These are phyloP conservation scores for Aureobasidium pullulans DNA, from an alignment of 2,329 filamentous ascomycete genomes.

Conservation along the genomic window DNA sequence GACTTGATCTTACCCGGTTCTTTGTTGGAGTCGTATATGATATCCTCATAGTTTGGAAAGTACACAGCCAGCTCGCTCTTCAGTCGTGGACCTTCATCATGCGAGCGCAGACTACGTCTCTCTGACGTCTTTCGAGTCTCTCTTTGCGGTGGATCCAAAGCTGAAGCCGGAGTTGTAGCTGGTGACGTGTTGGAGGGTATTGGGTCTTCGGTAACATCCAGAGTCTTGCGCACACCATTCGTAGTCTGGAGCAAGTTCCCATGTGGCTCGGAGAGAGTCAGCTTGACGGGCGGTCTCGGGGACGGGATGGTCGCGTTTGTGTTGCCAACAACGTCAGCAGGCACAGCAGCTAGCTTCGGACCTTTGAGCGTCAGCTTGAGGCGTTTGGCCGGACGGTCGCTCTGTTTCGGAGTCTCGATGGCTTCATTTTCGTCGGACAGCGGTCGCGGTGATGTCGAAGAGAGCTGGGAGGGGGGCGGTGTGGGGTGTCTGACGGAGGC, in stretches of 20 bases:
- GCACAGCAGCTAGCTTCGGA: conserved; percentile 6
- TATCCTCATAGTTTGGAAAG: conserved; percentile 89
- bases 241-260: conserved; percentile 35
- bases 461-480: conserved; percentile 5
- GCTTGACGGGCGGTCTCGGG: conserved; percentile 33
- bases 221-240: conserved; percentile 33
- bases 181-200: conserved; percentile 25
- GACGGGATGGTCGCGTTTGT: conserved; percentile 11
- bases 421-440: not conserved
- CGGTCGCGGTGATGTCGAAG: not conserved
- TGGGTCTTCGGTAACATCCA: conserved; percentile 29
- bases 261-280: conserved; percentile 37
- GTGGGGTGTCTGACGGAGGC: conserved; percentile 11
- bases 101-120: conserved; percentile 73
- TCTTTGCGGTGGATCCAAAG: conserved; percentile 1
- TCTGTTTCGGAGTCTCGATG: not conserved
- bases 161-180: conserved; percentile 23
- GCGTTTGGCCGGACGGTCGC: conserved; percentile 1
- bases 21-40: conserved; percentile 77
- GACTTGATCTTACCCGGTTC: conserved; percentile 42
- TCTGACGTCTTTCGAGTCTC: conserved; percentile 31
- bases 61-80: conserved; percentile 89
- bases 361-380: conserved; percentile 12
- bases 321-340: not conserved
- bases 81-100: conserved; percentile 71